Base-by-base conservation (phyloP, 768 basidiomycete genomes). In the Albatrellus ellisii region DNA sequence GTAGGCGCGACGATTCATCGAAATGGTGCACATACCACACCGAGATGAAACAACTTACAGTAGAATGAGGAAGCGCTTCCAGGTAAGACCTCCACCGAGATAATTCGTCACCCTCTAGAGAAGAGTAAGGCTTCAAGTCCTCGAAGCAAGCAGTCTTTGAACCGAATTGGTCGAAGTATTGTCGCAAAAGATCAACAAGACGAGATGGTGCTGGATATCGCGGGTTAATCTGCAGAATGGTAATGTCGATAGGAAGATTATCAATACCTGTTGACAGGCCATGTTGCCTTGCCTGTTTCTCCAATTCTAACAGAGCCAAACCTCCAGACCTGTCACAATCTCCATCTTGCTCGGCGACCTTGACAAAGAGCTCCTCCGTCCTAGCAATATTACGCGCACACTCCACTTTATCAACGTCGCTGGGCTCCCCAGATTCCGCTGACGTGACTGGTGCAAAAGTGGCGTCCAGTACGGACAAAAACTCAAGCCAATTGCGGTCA, bases 101-200 rank as follows among this genome's bases (percentile, higher is more conserved):
- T 9, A 70, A 59, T 24, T 69, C 67, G 10, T 69, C 63, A 37
- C 59, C 68, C 18, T 70, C 60, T 11, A 83, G 59, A 6, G 53
- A 54, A 10, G 80, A 58, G 55, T 82, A 89, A 3, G 77, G 74
- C 49, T 69, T 70, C 29, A 94, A 62, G 52, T 95, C 91, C 60
- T 92, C 90, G 44, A 77, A 86, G 57, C 87, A 89, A 58, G 84
- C 88, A 4, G 79, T 66, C 59, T 90, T 94, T 57, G 79, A 75
- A 24, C 84, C 80, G 51, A 89, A 74, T 44, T 63, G 64, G 29
- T 72, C 62, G 54, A 89, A 77, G 58, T 92, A 94, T 36, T 66
- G 59, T 52, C 75, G 64, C 54, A 90, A 61, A 42, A 79, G 62
- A 9, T 58, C 53, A 25, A 70, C 55, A 42, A 79, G 50, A 22